phyloP scores from a whole-genome alignment of 2,329 filamentous ascomycete species.

The Trichoderma cornu-damae region DNA sequence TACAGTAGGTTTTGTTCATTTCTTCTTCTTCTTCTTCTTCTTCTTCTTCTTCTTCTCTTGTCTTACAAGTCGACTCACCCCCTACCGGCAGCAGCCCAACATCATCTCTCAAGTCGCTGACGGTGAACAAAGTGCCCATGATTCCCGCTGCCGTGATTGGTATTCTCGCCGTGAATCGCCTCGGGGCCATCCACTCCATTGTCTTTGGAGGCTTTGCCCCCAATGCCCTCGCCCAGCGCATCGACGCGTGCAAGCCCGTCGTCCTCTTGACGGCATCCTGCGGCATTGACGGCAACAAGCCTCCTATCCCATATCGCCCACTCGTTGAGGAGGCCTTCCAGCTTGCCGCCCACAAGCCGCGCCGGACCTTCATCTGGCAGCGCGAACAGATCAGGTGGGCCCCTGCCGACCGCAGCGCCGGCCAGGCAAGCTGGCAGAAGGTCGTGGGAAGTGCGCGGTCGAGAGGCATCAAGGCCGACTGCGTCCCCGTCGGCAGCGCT shows the following conservation, averaged over 20 bases:
- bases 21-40: too few relatives aligned
- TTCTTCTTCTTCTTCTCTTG: neutral
- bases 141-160: slow-evolving; percentile 83
- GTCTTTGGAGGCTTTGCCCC: slow-evolving; percentile 92
- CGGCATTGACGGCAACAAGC: slow-evolving; percentile 82
- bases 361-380: slow-evolving; percentile 76
- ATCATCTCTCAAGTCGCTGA: neutral
- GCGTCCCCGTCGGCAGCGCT: slow-evolving; percentile 71
- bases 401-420: slow-evolving; percentile 57
- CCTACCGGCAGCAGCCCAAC: neutral
- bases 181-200: slow-evolving; percentile 84
- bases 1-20: slow-evolving; percentile 77
- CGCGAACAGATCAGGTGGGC: slow-evolving; percentile 72
- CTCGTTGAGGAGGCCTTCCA: slow-evolving; percentile 70
- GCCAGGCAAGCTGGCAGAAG: slow-evolving; percentile 75
- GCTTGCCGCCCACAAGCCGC: slow-evolving; percentile 65
- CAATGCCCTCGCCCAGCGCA: slow-evolving; percentile 75
- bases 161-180: slow-evolving; percentile 71
- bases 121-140: slow-evolving; percentile 72
- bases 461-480: slow-evolving; percentile 62
- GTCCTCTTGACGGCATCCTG: slow-evolving; percentile 84
- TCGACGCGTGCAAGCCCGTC: slow-evolving; percentile 72
- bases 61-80: neutral
- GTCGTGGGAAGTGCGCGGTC: slow-evolving; percentile 65
- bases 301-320: slow-evolving; percentile 68